phyloP scores from a whole-genome alignment of 75 land plant genomes.

The Pinus taeda region DNA sequence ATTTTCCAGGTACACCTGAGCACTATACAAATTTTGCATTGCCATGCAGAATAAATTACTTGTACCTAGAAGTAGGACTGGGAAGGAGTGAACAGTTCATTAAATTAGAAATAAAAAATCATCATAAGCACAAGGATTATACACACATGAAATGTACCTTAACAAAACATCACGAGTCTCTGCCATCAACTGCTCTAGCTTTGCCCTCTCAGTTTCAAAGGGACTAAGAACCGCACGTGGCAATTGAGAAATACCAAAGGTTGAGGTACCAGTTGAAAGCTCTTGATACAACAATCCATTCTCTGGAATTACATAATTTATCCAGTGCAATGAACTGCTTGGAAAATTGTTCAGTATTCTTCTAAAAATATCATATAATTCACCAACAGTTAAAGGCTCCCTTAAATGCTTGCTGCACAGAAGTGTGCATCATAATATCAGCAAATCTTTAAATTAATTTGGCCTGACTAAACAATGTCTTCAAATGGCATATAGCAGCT shows the following conservation, averaged over 20 bases:
- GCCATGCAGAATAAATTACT: too few species aligned
- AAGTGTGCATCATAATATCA: neutral
- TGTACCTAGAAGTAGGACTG: too few species aligned
- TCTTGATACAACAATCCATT: conserved; percentile 25
- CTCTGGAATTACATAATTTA: conserved; percentile 44
- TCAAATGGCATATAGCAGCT: neutral
- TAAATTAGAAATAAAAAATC: neutral
- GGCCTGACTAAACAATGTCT: neutral
- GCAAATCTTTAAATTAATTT: neutral
- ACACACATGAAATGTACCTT: conserved; percentile 40
- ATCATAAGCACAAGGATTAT: neutral
- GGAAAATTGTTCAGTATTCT: conserved; percentile 60
- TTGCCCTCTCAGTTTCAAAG: conserved; percentile 20
- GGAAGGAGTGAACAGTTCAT: neutral
- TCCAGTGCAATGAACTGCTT: conserved; percentile 46
- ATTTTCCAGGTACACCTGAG: too few species aligned
- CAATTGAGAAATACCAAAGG: conserved; percentile 18
- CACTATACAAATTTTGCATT: too few species aligned
- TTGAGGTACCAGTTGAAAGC: conserved; percentile 25
- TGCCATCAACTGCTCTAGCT: conserved; percentile 60
- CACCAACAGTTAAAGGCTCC: conserved; percentile 47
- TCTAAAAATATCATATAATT: conserved; percentile 60
- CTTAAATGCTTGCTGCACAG: conserved; percentile 73
- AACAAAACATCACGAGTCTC: conserved; percentile 65
- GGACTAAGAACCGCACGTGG: conserved; percentile 16